Evolutionary conservation across 2,329 filamentous ascomycete species (phyloP).

Genomic region (Paraconiothyrium brasiliense): DNA sequence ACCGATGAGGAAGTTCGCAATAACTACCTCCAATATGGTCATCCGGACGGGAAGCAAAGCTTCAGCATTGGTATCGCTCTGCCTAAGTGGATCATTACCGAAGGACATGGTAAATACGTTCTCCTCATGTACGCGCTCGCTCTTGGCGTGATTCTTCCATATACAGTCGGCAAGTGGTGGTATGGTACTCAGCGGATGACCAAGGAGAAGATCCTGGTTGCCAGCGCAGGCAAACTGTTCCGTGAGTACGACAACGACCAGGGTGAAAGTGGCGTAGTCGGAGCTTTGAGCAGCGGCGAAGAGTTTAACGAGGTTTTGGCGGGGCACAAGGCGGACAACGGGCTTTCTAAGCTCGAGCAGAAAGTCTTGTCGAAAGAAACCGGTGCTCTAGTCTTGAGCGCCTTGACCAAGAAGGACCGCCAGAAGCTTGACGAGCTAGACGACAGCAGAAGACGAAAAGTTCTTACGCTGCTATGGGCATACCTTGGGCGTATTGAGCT

Average conservation of each 20-base stretch:
- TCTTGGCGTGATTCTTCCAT: slow-evolving; percentile 89
- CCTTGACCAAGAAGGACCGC: slow-evolving; percentile 77
- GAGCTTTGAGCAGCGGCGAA: slow-evolving; percentile 82
- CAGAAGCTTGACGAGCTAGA: slow-evolving; percentile 82
- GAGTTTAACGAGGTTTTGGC: slow-evolving; percentile 82
- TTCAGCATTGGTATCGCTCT: slow-evolving; percentile 97
- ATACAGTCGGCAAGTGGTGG: slow-evolving; percentile 97
- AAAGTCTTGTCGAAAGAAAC: slow-evolving; percentile 73
- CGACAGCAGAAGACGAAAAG: slow-evolving; percentile 81
- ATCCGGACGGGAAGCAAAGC: slow-evolving; percentile 97
- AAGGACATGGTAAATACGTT: slow-evolving; percentile 95
- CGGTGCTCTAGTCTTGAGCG: slow-evolving; percentile 61
- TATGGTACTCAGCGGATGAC: slow-evolving; percentile 94
- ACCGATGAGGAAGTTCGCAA: slow-evolving; percentile 97
- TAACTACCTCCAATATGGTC: slow-evolving; percentile 95
- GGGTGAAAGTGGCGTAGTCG: slow-evolving; percentile 80
- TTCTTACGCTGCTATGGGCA: slow-evolving; percentile 90
- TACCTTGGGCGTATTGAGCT: slow-evolving; percentile 91
- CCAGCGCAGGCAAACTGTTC: slow-evolving; percentile 94
- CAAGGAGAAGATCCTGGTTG: slow-evolving; percentile 90
- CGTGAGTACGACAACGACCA: slow-evolving; percentile 88
- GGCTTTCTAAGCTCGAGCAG: slow-evolving; percentile 84
- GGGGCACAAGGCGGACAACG: slow-evolving; percentile 80
- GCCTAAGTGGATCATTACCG: slow-evolving; percentile 89
- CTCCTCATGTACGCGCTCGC: slow-evolving; percentile 87